phyloP scores from a whole-genome alignment of 2,329 filamentous ascomycete species.

The Calycina marina region DNA sequence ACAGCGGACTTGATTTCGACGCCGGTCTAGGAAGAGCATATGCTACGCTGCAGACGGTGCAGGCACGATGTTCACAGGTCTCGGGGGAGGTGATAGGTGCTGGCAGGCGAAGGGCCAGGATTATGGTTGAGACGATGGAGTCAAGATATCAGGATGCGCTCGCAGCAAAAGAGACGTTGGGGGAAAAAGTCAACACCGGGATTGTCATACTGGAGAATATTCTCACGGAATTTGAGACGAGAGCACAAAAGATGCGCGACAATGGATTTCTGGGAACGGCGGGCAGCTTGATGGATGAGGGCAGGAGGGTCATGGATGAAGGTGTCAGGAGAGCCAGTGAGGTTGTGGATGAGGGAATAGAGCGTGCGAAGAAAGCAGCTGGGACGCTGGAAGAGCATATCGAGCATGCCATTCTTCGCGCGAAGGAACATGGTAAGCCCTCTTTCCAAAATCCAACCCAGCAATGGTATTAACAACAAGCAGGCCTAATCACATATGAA shows the following conservation, averaged over 20 bases:
- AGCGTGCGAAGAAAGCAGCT: constrained; percentile 68
- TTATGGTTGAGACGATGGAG: constrained; percentile 89
- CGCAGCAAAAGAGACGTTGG: constrained; percentile 69
- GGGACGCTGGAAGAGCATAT: constrained; percentile 75
- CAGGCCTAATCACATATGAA: constrained; percentile 71
- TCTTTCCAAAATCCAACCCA: too few relatives aligned
- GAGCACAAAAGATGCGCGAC: constrained; percentile 67
- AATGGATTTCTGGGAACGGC: constrained; percentile 62
- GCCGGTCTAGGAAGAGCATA: constrained; percentile 74
- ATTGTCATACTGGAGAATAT: constrained; percentile 77
- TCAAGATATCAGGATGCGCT: constrained; percentile 75
- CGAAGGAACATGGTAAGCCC: constrained; percentile 43
- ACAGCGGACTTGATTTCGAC: constrained; percentile 73
- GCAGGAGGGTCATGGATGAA: constrained; percentile 68
- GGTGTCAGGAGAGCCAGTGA: constrained; percentile 59
- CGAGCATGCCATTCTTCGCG: constrained; percentile 58
- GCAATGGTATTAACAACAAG: neutral
- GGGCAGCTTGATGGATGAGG: constrained; percentile 59
- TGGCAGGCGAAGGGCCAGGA: constrained; percentile 66
- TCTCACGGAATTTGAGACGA: constrained; percentile 70
- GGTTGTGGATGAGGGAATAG: constrained; percentile 68
- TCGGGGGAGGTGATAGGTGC: constrained; percentile 83
- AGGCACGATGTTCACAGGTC: constrained; percentile 75
- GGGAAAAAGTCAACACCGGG: constrained; percentile 81
- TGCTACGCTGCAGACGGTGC: constrained; percentile 70